Base-by-base conservation (phyloP, 2,329 filamentous ascomycete genomes). In the Talaromyces sp. region DNA sequence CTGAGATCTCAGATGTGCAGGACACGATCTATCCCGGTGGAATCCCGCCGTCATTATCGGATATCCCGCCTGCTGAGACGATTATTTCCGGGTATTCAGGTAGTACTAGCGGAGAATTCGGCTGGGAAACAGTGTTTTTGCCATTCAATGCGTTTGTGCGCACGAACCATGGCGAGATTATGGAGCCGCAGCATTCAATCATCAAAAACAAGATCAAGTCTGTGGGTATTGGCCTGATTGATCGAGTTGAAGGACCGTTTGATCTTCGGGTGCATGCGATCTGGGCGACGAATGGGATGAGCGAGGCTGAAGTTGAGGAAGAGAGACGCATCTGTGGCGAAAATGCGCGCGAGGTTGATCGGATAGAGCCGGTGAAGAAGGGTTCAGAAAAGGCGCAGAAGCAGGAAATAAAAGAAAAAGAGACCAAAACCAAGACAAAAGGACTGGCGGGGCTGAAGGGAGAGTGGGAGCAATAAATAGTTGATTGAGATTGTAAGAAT, bases 81-180 rank as follows among this genome's bases (percentile, higher is more conserved):
- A 68, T 73, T 54, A 70, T 76, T 19, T 70, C 68, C 17, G 67
- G 69, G 17, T 64, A 70, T 14, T 69, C 64, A 26, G 43, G 19
- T 10, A 64, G 67, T 6, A 9, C n/a, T 19, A 88, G 87, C 69
- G 84, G 85, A 9, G 87, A 90, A 0, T 92, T 92, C 0, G 83
- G 92, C 68, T 99, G 94, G 94, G 93, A 99, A 81, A 97, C 94
- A 1, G 84, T 97, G n/a, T 75, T 95, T 53, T 88, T 99, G 64
- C 89, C 89, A 63, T 94, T 92, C 83, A 88, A 88, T 67, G 91
- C 96, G 65, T 97, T 99, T 76, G 93, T 99, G 61, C 83, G 94
- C 64, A 99, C 94, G 14, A 97, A 97, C 71, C 86, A 95, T 70
- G 94, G 94, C 7, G 86, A 90, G 68, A 91, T 96, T 1, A 88